Evolutionary conservation across 2,329 filamentous ascomycete species (phyloP).

Genomic region (Aspergillus aculeatus): DNA sequence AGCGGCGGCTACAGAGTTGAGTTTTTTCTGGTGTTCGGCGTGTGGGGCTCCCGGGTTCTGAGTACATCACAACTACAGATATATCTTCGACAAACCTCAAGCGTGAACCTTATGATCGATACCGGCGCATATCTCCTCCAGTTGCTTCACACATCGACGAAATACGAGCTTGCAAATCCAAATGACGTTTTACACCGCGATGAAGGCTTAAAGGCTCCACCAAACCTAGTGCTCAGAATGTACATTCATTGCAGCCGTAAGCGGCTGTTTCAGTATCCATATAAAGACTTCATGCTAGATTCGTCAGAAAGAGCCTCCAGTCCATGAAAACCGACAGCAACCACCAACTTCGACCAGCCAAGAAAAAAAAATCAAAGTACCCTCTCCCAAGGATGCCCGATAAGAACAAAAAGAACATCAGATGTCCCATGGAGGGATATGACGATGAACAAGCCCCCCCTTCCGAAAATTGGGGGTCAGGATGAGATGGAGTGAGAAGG

Average conservation of each 20-base stretch:
- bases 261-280: slow-evolving; percentile 6
- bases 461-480: background rate
- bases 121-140: background rate
- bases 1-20: slow-evolving; percentile 1
- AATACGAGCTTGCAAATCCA: background rate
- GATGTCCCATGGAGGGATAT: slow-evolving; percentile 14
- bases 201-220: background rate
- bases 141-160: background rate
- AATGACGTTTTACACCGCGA: background rate
- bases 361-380: slow-evolving; percentile 3
- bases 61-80: background rate
- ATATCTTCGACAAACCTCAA: background rate
- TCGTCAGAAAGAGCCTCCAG: slow-evolving; percentile 5
- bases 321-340: background rate
- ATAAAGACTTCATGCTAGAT: background rate
- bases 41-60: background rate
- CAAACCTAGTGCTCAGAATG: slow-evolving; percentile 10
- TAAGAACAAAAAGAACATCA: slow-evolving; percentile 8
- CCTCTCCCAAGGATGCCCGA: slow-evolving; percentile 2
- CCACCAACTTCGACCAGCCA: slow-evolving; percentile 13
- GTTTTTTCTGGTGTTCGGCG: background rate
- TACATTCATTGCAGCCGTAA: slow-evolving; percentile 16
- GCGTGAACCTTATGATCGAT: background rate
- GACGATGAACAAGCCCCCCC: background rate
- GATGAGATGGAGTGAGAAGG: slow-evolving; percentile 10